Evolutionary conservation across 305 asterid genomes (phyloP).

Genomic region (Solanum hybrid): DNA sequence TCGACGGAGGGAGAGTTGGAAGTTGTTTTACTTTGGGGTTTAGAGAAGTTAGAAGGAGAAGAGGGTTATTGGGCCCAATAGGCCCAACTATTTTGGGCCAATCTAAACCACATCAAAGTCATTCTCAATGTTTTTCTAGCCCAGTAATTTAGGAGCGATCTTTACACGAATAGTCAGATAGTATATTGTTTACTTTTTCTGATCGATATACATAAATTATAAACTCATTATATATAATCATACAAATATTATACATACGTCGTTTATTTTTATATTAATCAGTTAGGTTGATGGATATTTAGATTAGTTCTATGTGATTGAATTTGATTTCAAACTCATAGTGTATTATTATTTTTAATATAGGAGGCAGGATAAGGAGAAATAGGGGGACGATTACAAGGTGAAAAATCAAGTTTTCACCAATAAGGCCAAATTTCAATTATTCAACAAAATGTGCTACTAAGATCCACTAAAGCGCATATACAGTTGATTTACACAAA

Average conservation of each 20-base stretch:
- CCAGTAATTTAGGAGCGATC: background rate
- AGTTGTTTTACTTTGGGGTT: background rate
- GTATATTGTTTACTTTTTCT: background rate
- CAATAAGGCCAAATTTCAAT: background rate
- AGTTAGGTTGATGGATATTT: background rate
- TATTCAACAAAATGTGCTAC: background rate
- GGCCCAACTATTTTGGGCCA: background rate
- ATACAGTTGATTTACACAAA: background rate
- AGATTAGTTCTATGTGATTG: accelerated
- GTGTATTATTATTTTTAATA: too few species aligned
- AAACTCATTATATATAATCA: too few species aligned
- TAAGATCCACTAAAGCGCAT: background rate
- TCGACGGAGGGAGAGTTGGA: background rate
- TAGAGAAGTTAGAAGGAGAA: background rate
- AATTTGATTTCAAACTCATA: accelerated
- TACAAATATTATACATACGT: too few species aligned
- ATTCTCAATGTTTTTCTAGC: background rate
- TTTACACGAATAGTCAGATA: too few species aligned
- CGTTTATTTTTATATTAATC: too few species aligned
- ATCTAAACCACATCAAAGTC: background rate
- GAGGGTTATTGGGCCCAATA: background rate
- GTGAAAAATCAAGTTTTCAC: background rate
- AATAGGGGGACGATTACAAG: background rate
- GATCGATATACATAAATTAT: background rate
- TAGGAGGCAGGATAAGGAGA: too few species aligned